Conservation (phyloP, 257 asterid species). For the Ajuga chamaepitys region DNA sequence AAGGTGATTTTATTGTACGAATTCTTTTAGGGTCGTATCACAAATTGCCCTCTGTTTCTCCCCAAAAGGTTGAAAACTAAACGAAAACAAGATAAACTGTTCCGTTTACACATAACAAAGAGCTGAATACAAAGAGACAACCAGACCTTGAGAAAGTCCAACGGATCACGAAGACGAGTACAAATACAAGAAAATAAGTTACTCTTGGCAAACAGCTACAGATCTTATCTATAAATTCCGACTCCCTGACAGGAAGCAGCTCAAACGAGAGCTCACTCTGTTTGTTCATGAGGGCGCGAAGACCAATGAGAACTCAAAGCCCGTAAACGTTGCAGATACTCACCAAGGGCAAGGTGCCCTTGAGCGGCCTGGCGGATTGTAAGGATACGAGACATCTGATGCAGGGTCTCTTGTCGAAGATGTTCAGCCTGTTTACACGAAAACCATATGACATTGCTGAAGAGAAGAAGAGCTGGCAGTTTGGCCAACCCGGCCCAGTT, state of each 20-base stretch:
- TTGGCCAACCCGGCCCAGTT: neutral
- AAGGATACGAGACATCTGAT: constrained; percentile 39
- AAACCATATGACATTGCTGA: neutral
- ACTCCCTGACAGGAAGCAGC: constrained; percentile 26
- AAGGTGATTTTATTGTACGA: no score
- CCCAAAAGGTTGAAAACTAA: neutral
- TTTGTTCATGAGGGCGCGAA: constrained; percentile 23
- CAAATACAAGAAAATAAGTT: neutral
- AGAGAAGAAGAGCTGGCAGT: neutral
- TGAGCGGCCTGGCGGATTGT: constrained; percentile 34
- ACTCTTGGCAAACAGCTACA: constrained; percentile 16
- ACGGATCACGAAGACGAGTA: neutral
- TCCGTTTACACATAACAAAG: neutral
- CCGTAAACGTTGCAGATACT: constrained; percentile 44
- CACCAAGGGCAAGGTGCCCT: constrained; percentile 46
- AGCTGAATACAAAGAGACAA: neutral
- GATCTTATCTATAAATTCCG: constrained; percentile 28
- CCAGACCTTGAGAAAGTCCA: no score
- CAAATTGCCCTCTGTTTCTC: no score
- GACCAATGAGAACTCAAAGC: constrained; percentile 39
- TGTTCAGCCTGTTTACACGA: constrained; percentile 39
- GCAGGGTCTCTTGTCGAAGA: constrained; percentile 44
- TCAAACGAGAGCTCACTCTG: constrained; percentile 12
- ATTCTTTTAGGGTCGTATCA: no score
- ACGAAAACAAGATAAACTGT: neutral